A percentile compares a stretch with the other conserved stretches of the same genome.
phyloP scores from a whole-genome alignment of 306 rosid genomes.

The Dryas octopetala region DNA sequence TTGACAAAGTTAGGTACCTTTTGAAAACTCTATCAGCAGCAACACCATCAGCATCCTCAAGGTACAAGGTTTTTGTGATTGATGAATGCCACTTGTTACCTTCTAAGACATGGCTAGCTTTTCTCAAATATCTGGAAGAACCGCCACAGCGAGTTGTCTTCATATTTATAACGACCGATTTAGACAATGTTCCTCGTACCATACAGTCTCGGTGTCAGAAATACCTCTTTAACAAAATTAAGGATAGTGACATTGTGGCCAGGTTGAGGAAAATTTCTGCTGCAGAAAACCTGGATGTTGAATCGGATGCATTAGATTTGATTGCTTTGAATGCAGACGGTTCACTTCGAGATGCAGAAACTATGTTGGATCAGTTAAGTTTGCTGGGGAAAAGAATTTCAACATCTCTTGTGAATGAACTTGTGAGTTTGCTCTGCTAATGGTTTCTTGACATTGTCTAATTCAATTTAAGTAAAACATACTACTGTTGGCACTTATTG shows the following conservation, averaged over 20 bases:
- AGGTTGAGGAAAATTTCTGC: slow-evolving; percentile 74
- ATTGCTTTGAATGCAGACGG: slow-evolving; percentile 96
- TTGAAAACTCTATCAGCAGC: slow-evolving; percentile 50
- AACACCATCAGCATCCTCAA: slow-evolving; percentile 49
- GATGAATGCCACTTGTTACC: slow-evolving; percentile 94
- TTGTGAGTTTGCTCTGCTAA: slow-evolving; percentile 63
- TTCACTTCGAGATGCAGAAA: slow-evolving; percentile 97
- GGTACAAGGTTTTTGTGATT: slow-evolving; percentile 68
- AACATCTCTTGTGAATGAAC: slow-evolving; percentile 91
- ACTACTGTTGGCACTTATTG: background rate
- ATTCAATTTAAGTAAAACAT: background rate
- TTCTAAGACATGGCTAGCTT: slow-evolving; percentile 89
- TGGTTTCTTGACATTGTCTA: slow-evolving; percentile 25
- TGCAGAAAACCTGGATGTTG: slow-evolving; percentile 75
- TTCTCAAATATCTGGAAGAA: slow-evolving; percentile 89
- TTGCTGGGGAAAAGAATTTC: slow-evolving; percentile 89
- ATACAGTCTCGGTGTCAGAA: slow-evolving; percentile 93
- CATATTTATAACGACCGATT: slow-evolving; percentile 81
- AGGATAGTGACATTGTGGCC: slow-evolving; percentile 74
- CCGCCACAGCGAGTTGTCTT: slow-evolving; percentile 81
- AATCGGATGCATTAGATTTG: slow-evolving; percentile 86
- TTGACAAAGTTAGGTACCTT: slow-evolving; percentile 67
- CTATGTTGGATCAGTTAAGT: slow-evolving; percentile 95
- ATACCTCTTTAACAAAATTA: slow-evolving; percentile 87
- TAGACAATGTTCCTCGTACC: slow-evolving; percentile 86